These are phyloP conservation scores for Colletotrichum lentis DNA, from an alignment of 2,329 filamentous ascomycete genomes.

Conservation along the genomic window DNA sequence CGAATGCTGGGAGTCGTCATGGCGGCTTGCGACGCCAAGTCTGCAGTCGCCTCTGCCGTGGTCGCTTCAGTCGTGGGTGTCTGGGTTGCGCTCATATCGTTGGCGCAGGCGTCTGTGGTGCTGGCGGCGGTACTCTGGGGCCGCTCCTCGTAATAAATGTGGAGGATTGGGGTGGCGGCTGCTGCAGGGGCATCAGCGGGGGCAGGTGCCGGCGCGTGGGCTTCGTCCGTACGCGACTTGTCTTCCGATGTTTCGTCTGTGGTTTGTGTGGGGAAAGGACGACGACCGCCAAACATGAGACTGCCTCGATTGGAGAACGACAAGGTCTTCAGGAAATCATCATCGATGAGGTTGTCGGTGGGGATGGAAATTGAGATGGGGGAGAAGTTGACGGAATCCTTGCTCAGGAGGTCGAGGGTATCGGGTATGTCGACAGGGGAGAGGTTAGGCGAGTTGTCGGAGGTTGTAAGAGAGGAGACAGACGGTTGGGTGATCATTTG, in stretches of 20 bases:
- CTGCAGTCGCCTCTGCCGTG: constrained; percentile 37
- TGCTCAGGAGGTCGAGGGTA: constrained; percentile 41
- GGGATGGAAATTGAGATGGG: constrained; percentile 66
- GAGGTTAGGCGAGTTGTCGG: constrained; percentile 37
- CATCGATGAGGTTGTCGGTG: constrained; percentile 63
- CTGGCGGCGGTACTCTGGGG: constrained; percentile 19
- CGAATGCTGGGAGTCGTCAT: constrained; percentile 57
- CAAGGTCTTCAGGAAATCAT: constrained; percentile 64
- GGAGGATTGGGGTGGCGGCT: constrained; percentile 22
- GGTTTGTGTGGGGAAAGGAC: constrained; percentile 29
- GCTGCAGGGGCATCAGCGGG: constrained; percentile 13
- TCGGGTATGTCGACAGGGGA: constrained; percentile 38
- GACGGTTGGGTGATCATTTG: constrained; percentile 42
- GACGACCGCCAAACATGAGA: constrained; percentile 63
- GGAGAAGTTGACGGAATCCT: constrained; percentile 48
- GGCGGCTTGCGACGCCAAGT: constrained; percentile 27
- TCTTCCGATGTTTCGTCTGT: constrained; percentile 25
- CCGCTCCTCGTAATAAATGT: constrained; percentile 30
- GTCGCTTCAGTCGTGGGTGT: constrained; percentile 10
- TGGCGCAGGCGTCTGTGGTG: constrained; percentile 9
- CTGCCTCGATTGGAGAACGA: constrained; percentile 71
- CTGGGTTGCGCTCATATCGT: constrained; percentile 1
- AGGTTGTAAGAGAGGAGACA: constrained; percentile 39
- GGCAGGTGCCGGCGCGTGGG: constrained; percentile 7
- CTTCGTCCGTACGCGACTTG: constrained; percentile 19